Conservation (phyloP, 768 basidiomycete genomes). For the Trametopsis cervina region DNA sequence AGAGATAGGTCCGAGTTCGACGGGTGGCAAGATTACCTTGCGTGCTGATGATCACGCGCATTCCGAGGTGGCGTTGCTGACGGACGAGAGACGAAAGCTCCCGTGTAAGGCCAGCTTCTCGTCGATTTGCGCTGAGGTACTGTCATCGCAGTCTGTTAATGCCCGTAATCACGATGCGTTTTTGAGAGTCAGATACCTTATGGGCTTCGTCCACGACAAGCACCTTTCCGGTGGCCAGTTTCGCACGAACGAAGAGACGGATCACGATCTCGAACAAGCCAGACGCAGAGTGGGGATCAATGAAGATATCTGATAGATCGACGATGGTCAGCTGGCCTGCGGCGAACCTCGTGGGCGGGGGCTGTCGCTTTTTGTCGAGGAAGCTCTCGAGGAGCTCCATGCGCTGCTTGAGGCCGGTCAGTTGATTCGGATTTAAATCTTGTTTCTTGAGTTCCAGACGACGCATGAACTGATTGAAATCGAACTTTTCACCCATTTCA, state of each 20-base stretch:
- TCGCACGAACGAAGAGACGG: constrained; percentile 54
- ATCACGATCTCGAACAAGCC: constrained; percentile 64
- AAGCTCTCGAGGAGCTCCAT: constrained; percentile 57
- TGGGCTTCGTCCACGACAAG: constrained; percentile 73
- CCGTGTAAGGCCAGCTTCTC: constrained; percentile 48
- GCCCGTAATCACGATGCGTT: not conserved
- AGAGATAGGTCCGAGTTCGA: not conserved
- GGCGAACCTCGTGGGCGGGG: constrained; percentile 34
- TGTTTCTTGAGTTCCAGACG: constrained; percentile 8
- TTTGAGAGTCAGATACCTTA: constrained; percentile 45
- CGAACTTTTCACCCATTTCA: constrained; percentile 17
- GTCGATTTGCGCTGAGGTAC: constrained; percentile 49
- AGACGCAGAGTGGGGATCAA: constrained; percentile 61
- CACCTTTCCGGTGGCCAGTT: constrained; percentile 57
- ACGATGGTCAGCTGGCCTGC: constrained; percentile 58
- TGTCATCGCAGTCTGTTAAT: constrained; percentile 19
- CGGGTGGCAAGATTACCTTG: constrained; percentile 34
- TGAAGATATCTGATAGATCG: constrained; percentile 68
- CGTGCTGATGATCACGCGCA: constrained; percentile 69
- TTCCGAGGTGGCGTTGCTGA: constrained; percentile 65
- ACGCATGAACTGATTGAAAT: constrained; percentile 11
- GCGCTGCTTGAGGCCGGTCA: constrained; percentile 38
- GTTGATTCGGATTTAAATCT: constrained; percentile 12
- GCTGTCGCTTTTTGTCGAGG: constrained; percentile 27
- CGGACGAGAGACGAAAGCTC: constrained; percentile 52